These are phyloP conservation scores for Phylloporus sp. DNA, from an alignment of 768 basidiomycete genomes.

Conservation along the genomic window DNA sequence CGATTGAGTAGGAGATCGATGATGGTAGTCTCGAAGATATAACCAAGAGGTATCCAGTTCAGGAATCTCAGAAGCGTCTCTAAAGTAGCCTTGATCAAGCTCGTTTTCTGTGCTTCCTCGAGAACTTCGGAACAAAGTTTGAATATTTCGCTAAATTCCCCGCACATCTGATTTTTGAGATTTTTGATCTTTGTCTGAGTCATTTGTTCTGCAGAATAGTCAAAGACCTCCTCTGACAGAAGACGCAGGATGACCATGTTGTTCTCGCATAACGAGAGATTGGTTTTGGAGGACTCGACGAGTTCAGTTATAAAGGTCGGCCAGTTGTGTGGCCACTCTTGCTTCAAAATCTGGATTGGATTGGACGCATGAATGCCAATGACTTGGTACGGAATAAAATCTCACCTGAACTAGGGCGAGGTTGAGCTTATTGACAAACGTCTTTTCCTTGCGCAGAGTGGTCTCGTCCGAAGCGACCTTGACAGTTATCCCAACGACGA, in stretches of 20 bases:
- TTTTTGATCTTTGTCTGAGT: constrained; percentile 97
- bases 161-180: constrained; percentile 97
- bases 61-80: constrained; percentile 94
- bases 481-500: constrained; percentile 89
- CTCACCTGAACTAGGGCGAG: constrained; percentile 89
- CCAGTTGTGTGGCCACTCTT: constrained; percentile 99
- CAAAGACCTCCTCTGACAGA: constrained; percentile 98
- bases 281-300: constrained; percentile 95
- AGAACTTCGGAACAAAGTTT: constrained; percentile 95
- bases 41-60: constrained; percentile 99
- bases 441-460: constrained; percentile 87
- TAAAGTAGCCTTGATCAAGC: constrained; percentile 88
- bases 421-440: constrained; percentile 94
- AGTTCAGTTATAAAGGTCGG: constrained; percentile 96
- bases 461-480: constrained; percentile 91
- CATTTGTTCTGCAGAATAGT: constrained; percentile 98
- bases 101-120: constrained; percentile 94
- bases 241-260: constrained; percentile 99
- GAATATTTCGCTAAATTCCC: constrained; percentile 97
- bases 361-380: constrained; percentile 3
- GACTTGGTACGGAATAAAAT: not conserved
- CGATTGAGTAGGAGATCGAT: constrained; percentile 91
- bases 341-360: constrained; percentile 81
- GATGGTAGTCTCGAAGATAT: constrained; percentile 97
- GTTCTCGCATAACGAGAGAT: constrained; percentile 96